Conservation (phyloP, 2,329 filamentous ascomycete genomes). For the Tolypocladium pustulatum region DNA sequence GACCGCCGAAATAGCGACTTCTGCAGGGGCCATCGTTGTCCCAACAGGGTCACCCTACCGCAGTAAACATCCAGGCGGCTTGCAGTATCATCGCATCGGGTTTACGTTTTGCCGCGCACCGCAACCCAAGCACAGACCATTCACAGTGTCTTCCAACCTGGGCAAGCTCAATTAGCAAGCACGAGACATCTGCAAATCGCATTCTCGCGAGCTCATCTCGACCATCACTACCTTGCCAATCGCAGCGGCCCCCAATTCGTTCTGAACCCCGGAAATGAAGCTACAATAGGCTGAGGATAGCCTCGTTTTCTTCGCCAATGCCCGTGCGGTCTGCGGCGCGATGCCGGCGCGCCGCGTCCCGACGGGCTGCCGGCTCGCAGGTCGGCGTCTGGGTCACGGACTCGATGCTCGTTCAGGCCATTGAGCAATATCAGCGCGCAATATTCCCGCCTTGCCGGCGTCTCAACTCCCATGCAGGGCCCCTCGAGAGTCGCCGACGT, state of each 20-base stretch:
- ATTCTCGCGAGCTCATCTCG: not conserved
- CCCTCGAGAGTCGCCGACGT: slow-evolving; percentile 43
- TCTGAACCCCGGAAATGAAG: not conserved
- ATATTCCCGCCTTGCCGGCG: slow-evolving; percentile 12
- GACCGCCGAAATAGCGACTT: not conserved
- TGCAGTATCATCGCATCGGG: not conserved
- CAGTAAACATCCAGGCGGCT: too few relatives aligned
- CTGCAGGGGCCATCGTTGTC: not conserved
- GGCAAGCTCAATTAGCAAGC: not conserved
- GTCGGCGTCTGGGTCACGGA: slow-evolving; percentile 22
- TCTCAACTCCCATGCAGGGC: slow-evolving; percentile 37
- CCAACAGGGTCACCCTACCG: too few relatives aligned
- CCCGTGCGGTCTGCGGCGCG: slow-evolving; percentile 15
- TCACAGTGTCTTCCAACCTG: not conserved
- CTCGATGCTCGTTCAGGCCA: slow-evolving; percentile 18
- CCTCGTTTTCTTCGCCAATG: slow-evolving; percentile 13
- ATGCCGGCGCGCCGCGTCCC: slow-evolving; percentile 14
- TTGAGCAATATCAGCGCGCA: slow-evolving; percentile 18
- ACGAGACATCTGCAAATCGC: not conserved
- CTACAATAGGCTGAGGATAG: not conserved
- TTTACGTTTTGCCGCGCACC: not conserved
- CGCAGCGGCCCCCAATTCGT: not conserved
- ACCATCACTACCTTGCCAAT: not conserved
- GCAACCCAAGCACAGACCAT: not conserved
- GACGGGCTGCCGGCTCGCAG: slow-evolving; percentile 7